Evolutionary conservation across 306 rosid genomes (phyloP).

Genomic region (Gastrolobium villosum): DNA sequence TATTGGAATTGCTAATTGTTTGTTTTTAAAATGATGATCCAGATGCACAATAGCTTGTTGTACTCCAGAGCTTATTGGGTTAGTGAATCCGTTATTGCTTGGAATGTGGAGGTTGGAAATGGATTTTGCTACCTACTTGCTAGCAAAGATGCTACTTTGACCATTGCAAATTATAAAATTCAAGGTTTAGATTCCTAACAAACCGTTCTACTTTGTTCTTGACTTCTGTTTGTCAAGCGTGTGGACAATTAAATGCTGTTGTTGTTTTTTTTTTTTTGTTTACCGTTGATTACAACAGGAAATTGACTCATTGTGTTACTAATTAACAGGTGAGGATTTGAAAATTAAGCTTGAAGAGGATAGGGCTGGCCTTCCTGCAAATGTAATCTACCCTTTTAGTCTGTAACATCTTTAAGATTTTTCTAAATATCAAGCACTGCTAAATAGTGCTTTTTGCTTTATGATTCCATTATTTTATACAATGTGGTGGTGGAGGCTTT

Average conservation of each 20-base stretch:
- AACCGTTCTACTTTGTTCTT: background rate
- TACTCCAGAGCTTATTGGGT: constrained; percentile 90
- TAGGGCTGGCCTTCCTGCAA: constrained; percentile 65
- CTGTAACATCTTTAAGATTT: background rate
- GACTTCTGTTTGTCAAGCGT: constrained; percentile 3
- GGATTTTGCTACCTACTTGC: constrained; percentile 68
- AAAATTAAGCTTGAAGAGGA: constrained; percentile 79
- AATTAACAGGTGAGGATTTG: constrained; percentile 76
- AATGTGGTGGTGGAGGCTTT: constrained; percentile 25
- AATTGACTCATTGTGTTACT: constrained; percentile 43
- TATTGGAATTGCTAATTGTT: constrained; percentile 14
- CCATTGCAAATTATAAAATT: constrained; percentile 55
- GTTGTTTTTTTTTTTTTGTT: constrained; percentile 37
- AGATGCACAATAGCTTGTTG: constrained; percentile 66
- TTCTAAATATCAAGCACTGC: constrained; percentile 24
- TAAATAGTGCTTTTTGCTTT: constrained; percentile 20
- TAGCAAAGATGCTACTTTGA: constrained; percentile 70
- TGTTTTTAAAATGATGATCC: constrained; percentile 34
- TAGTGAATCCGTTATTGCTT: constrained; percentile 71
- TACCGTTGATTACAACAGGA: constrained; percentile 14
- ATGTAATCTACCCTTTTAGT: constrained; percentile 59
- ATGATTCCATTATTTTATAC: constrained; percentile 25
- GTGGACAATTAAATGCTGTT: background rate
- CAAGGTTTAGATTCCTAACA: constrained; percentile 59
- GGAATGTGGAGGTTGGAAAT: constrained; percentile 74